These are phyloP conservation scores for Ceratocystis huliohia DNA, from an alignment of 2,329 filamentous ascomycete genomes.

Conservation along the genomic window DNA sequence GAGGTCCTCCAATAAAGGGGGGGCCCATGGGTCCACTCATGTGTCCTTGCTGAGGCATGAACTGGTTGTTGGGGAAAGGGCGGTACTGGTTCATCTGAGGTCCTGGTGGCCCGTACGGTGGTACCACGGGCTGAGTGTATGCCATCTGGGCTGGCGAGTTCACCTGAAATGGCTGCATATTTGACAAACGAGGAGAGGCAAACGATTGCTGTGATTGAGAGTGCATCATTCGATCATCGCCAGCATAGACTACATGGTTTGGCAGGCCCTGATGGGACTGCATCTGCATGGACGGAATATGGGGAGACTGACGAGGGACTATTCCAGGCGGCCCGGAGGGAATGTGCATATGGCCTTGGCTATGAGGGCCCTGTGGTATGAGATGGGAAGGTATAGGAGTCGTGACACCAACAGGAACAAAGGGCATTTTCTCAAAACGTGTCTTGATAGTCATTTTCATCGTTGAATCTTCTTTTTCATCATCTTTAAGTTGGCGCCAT, in stretches of 20 bases:
- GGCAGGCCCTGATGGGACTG: constrained; percentile 57
- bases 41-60: constrained; percentile 57
- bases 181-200: constrained; percentile 67
- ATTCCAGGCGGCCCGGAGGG: constrained; percentile 34
- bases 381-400: constrained; percentile 58
- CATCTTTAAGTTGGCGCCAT: constrained; percentile 60
- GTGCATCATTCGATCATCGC: constrained; percentile 77
- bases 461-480: constrained; percentile 53
- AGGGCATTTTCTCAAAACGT: constrained; percentile 57
- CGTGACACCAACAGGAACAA: constrained; percentile 37
- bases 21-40: constrained; percentile 79
- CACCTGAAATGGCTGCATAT: constrained; percentile 55
- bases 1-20: constrained; percentile 59
- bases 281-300: constrained; percentile 66
- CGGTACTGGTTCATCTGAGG: constrained; percentile 59
- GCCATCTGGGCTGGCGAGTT: constrained; percentile 56
- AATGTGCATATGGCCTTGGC: constrained; percentile 59
- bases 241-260: constrained; percentile 49
- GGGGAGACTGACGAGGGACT: constrained; percentile 46
- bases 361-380: constrained; percentile 62
- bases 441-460: constrained; percentile 60
- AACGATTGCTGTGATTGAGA: constrained; percentile 73
- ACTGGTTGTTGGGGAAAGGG: constrained; percentile 54
- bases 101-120: constrained; percentile 55
- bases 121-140: constrained; percentile 60